Conservation (phyloP, 2,329 filamentous ascomycete genomes). For the Coniochaeta sp. region DNA sequence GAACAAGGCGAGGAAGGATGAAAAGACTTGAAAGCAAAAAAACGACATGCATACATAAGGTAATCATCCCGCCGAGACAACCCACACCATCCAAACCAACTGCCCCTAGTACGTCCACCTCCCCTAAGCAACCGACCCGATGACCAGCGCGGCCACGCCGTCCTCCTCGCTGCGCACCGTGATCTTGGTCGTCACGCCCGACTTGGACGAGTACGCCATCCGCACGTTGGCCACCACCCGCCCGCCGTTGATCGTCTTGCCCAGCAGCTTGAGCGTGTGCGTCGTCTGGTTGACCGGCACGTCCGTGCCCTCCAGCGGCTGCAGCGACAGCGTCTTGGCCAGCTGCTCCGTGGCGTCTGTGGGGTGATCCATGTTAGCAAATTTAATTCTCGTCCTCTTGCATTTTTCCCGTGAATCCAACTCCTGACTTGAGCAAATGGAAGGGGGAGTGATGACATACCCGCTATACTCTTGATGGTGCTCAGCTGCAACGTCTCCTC, state of each 20-base stretch:
- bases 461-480: constrained; percentile 84
- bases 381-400: too few relatives aligned
- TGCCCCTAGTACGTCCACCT: too few relatives aligned
- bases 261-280: constrained; percentile 90
- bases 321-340: constrained; percentile 76
- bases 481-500: constrained; percentile 86
- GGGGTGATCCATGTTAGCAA: neutral
- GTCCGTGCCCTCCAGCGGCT: constrained; percentile 90
- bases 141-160: constrained; percentile 75
- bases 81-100: constrained; percentile 6
- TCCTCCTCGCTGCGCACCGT: constrained; percentile 88
- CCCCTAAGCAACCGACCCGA: constrained; percentile 72
- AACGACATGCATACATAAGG: neutral
- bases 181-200: constrained; percentile 93
- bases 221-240: constrained; percentile 79
- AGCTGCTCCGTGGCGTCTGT: constrained; percentile 89
- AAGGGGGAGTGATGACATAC: too few relatives aligned
- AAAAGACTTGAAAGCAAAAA: neutral
- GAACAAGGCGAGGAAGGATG: too few relatives aligned
- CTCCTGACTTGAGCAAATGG: neutral
- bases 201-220: constrained; percentile 91
- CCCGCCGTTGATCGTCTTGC: constrained; percentile 88
- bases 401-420: too few relatives aligned
- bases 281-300: constrained; percentile 82
- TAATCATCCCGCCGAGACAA: neutral